Evolutionary conservation across 495 filamentous ascomycete genomes (phyloP), one percentile per base, ranked within the genome.

Genomic region (Lasiosphaeris hirsuta): DNA sequence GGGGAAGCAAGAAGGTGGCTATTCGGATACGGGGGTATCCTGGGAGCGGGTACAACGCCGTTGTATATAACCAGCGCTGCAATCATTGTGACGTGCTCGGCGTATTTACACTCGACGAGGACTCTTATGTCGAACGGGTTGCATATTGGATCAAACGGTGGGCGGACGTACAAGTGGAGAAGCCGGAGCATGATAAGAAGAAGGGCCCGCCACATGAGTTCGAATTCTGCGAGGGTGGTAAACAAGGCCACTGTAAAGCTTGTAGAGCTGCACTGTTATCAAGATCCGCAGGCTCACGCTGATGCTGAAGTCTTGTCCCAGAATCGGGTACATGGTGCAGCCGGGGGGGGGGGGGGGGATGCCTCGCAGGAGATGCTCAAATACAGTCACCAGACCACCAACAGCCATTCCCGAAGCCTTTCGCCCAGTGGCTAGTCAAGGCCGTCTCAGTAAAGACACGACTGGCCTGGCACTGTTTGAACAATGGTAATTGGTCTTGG

Each of bases 141-240:
- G 48, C 50, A 15, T 69, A 68, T 34, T 54, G 67, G 23, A 49
- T 69, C 18, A 69, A 68, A 54, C 66, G 58, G 48, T 69, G 64
- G 67, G 62, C 60, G 15, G 65, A 63, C 14, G 41, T 72, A 38
- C 7, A 1, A 11, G 23, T 63, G 48, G 57, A 60, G 36, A 11
- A 2, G 37, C 66, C 41, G 17, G 23, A 30, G 23, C 23, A 30
- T 30, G 23, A 30, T 30, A 30, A 30, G 23, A 30, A 30, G 23
- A 30, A 30, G 23, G 23, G 23, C 23, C 63, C 57, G n/a, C 54
- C 59, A 35, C 65, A 72, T 51, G 54, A 55, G 43, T 11, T 5
- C 0, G 23, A 62, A 4, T 57, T 69, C 4, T 72, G 69, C 43
- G 69, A 72, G 42, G 69, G 63, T 17, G 68, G 69, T 41, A 65